Evolutionary conservation across 306 rosid genomes (phyloP), one percentile per base, ranked within the genome.

Genomic region (Pterocarpus santalinus): DNA sequence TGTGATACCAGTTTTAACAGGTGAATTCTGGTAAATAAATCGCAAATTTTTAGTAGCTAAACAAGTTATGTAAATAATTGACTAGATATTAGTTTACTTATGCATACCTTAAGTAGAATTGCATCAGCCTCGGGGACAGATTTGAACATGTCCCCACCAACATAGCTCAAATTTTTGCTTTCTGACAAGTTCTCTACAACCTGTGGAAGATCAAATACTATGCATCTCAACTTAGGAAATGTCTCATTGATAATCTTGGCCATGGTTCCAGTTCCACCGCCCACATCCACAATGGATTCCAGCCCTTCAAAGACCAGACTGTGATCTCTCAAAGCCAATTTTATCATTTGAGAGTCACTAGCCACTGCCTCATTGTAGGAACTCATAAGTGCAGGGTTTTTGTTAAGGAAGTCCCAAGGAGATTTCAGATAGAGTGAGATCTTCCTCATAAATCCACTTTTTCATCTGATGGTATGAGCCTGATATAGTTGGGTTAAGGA

Each of bases 301-400:
- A 85, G 46, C 7, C 89, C 90, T 34, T 85, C 83, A 41, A 85
- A 85, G 30, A 83, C 75, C 2, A 16, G 75, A 44, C 72, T 72
- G 69, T 80, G 81, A 5, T 83, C 87, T 73, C 44, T 72, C 0
- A 87, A n/a, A 1, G 75, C 89, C 84, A 81, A 10, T 63, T 73
- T 78, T 41, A 89, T 30, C 77, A 83, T 64, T 7, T 36, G 44
- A 8, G 92, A 88, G 79, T 85, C 88, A 70, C 85, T 73, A 0
- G 82, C 83, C 87, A 86, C 80, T 15, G 72, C 83, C 22, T 83
- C 72, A 17, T 83, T 78, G 61, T 85, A 85, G 34, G 1, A 0
- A 3, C 17, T 36, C 32, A n/a, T 43, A 13, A 8, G 4, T 8
- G 15, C 53, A 10, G 80, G 67, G 22, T 83, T 75, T 35, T 49